Evolutionary conservation across 257 asterid genomes (phyloP).

Genomic region (Gentiana macrophylla): DNA sequence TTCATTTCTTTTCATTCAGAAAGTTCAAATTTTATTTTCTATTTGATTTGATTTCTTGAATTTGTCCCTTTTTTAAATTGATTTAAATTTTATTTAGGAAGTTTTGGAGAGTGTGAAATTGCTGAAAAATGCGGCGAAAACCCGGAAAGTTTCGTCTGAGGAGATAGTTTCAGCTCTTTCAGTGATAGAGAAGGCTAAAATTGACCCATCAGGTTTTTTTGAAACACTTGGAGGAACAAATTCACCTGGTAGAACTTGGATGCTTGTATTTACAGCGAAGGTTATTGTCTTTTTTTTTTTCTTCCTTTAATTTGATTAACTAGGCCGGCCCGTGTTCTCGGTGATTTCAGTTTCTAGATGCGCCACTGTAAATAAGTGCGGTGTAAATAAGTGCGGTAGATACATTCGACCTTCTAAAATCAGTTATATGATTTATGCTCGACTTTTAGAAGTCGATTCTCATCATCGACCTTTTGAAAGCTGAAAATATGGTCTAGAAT

Average conservation of each 20-base stretch:
- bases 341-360: not conserved
- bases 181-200: slow-evolving; percentile 70
- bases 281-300: slow-evolving; percentile 16
- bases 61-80: not conserved
- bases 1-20: not conserved
- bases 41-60: not conserved
- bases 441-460: too few species aligned
- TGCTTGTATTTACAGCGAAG: slow-evolving; percentile 92
- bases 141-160: slow-evolving; percentile 50
- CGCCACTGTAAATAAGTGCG: not conserved
- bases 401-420: too few species aligned
- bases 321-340: too few species aligned
- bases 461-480: too few species aligned
- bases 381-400: not conserved
- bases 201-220: slow-evolving; percentile 62
- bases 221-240: slow-evolving; percentile 78
- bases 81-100: slow-evolving; percentile 34
- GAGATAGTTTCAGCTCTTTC: slow-evolving; percentile 65
- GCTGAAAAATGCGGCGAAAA: slow-evolving; percentile 79
- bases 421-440: too few species aligned
- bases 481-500: too few species aligned
- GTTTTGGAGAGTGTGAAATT: slow-evolving; percentile 56
- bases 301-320: too few species aligned
- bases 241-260: slow-evolving; percentile 95
- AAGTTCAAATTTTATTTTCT: not conserved